phyloP scores from a whole-genome alignment of 441 rosid species.

The Brassica hybrid region DNA sequence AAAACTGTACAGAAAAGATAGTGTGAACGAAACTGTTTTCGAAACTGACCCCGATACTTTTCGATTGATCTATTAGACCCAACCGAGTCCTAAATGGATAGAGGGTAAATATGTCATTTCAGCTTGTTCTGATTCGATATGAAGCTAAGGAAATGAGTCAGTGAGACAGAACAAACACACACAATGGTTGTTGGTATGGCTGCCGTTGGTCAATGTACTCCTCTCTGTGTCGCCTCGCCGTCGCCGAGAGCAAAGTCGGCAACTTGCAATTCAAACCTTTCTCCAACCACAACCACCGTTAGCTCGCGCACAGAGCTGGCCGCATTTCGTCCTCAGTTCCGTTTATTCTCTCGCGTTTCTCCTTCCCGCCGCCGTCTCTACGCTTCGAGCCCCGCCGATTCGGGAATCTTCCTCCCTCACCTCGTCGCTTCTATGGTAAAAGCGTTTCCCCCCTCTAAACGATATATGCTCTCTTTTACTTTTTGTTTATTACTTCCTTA shows the following conservation, averaged over 20 bases:
- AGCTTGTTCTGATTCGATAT: neutral
- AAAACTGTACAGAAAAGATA: neutral
- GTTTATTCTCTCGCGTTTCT: constrained; percentile 49
- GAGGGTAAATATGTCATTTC: constrained; percentile 12
- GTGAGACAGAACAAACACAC: constrained; percentile 8
- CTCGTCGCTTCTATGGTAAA: constrained; percentile 81
- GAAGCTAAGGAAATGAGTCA: neutral
- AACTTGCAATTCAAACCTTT: constrained; percentile 33
- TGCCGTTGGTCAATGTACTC: constrained; percentile 36
- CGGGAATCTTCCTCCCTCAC: constrained; percentile 78
- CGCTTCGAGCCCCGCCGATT: constrained; percentile 45
- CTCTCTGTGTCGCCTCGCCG: constrained; percentile 30
- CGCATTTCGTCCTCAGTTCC: constrained; percentile 57
- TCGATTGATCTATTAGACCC: neutral
- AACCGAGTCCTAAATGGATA: neutral
- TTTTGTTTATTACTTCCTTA: neutral
- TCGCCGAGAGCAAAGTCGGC: constrained; percentile 22
- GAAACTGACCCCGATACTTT: neutral
- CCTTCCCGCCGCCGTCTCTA: constrained; percentile 42
- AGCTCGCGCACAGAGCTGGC: constrained; percentile 43
- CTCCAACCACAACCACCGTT: constrained; percentile 34
- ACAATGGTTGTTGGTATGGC: constrained; percentile 40
- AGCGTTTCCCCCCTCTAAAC: neutral
- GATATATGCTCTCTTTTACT: neutral
- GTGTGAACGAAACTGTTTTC: neutral